Conservation (phyloP, 2,329 filamentous ascomycete species). For the Fusarium armeniacum region DNA sequence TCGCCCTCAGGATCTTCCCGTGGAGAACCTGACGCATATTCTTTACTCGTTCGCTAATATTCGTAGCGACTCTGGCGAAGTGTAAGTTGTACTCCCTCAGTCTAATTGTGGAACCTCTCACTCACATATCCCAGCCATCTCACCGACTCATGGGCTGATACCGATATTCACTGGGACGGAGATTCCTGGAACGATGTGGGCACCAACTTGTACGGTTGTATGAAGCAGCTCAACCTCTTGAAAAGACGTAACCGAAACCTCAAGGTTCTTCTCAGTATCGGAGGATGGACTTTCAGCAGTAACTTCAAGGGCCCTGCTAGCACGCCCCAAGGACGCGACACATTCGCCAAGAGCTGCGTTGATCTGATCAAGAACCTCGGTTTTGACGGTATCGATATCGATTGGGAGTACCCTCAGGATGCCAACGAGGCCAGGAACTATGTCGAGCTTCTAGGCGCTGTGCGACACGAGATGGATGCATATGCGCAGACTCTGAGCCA, state of each 20-base stretch:
- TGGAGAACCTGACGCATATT: conserved; percentile 86
- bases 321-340: conserved; percentile 75
- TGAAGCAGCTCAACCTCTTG: conserved; percentile 89
- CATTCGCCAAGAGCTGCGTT: conserved; percentile 81
- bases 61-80: conserved; percentile 81
- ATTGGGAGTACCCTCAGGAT: conserved; percentile 76
- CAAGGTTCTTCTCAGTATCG: conserved; percentile 88
- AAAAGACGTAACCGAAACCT: conserved; percentile 86
- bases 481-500: conserved; percentile 63
- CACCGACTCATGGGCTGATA: conserved; percentile 75
- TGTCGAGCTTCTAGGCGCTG: conserved; percentile 70
- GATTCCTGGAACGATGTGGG: conserved; percentile 79
- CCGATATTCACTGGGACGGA: conserved; percentile 80
- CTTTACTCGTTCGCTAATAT: conserved; percentile 94
- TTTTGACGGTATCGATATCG: conserved; percentile 78
- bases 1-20: conserved; percentile 85
- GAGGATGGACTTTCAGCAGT: conserved; percentile 91
- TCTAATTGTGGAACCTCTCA: background rate
- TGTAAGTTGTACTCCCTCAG: conserved; percentile 61
- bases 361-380: conserved; percentile 83
- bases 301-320: conserved; percentile 85
- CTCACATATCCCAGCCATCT: conserved; percentile 58
- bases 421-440: conserved; percentile 68
- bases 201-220: conserved; percentile 87
- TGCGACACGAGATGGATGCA: conserved; percentile 69